Conservation (phyloP, 805 yeast species). For the Saccharomycodes ludwigii region DNA sequence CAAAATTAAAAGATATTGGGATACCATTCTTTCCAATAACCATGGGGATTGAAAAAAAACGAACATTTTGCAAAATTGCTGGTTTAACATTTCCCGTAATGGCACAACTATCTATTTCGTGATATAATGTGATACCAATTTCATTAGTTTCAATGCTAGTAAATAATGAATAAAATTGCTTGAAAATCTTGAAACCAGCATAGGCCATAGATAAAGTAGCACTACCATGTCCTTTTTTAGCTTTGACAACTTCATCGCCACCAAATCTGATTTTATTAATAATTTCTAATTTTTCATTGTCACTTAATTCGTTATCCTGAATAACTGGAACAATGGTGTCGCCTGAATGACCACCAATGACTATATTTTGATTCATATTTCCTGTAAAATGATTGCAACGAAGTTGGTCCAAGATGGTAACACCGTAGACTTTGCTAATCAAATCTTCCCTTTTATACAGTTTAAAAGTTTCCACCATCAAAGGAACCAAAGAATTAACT, state of each 20-base stretch:
- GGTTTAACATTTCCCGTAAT: no score
- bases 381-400: slow-evolving; percentile 80
- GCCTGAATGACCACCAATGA: slow-evolving; percentile 97
- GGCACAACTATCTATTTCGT: no score
- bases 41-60: no score
- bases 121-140: no score
- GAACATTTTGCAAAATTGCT: no score
- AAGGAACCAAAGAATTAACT: slow-evolving; percentile 94
- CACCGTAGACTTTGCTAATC: slow-evolving; percentile 82
- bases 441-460: slow-evolving; percentile 71
- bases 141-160: no score
- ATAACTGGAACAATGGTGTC: slow-evolving; percentile 88
- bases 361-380: slow-evolving; percentile 62
- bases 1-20: no score
- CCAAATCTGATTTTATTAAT: slow-evolving; percentile 89
- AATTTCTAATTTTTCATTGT: slow-evolving; percentile 53
- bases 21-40: no score
- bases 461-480: slow-evolving; percentile 86
- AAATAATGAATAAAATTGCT: no score
- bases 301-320: slow-evolving; percentile 51
- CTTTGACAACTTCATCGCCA: slow-evolving; percentile 92
- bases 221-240: slow-evolving; percentile 89
- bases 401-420: slow-evolving; percentile 85
- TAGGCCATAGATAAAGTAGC: slow-evolving; percentile 90
- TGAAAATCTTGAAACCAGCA: slow-evolving; percentile 75